These are phyloP conservation scores for Coffea humblotiana DNA, from an alignment of 305 asterid species.

Conservation along the genomic window DNA sequence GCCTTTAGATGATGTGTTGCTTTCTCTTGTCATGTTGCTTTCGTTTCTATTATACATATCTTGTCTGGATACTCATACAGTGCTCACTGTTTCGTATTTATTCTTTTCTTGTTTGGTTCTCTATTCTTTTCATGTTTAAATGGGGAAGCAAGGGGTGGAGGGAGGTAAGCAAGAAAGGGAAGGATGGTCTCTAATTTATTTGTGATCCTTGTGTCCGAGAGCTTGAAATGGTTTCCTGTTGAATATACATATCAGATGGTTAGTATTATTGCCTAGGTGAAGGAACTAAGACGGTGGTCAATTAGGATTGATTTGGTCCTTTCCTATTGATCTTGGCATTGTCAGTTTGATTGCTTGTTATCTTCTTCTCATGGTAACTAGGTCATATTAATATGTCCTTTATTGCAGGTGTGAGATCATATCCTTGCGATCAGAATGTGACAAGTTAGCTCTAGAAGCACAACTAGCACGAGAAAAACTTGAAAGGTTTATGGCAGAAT, in stretches of 20 bases:
- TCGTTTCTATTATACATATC: too few relatives aligned
- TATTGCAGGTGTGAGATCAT: constrained; percentile 58
- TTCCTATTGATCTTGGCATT: not conserved
- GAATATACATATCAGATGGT: not conserved
- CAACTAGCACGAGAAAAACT: constrained; percentile 75
- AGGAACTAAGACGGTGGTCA: not conserved
- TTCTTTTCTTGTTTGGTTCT: not conserved
- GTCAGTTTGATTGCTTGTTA: not conserved
- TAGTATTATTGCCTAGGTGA: not conserved
- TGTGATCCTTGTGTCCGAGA: not conserved
- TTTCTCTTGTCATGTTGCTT: not conserved
- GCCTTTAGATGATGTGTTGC: not conserved
- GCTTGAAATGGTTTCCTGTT: not conserved
- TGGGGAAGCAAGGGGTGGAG: not conserved
- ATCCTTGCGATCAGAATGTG: constrained; percentile 70
- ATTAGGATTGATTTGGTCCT: not conserved
- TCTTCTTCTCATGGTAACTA: not conserved
- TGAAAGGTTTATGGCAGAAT: constrained; percentile 78
- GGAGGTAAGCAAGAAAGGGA: not conserved
- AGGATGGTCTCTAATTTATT: not conserved
- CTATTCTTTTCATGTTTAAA: too few relatives aligned
- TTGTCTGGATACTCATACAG: too few relatives aligned
- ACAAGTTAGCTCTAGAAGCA: constrained; percentile 71
- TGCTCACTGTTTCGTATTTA: not conserved
- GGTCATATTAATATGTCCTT: not conserved